A percentile compares a stretch with the other conserved stretches of the same genome.
Evolutionary conservation across 305 asterid genomes (phyloP).

Genomic region (Salvia sclarea): DNA sequence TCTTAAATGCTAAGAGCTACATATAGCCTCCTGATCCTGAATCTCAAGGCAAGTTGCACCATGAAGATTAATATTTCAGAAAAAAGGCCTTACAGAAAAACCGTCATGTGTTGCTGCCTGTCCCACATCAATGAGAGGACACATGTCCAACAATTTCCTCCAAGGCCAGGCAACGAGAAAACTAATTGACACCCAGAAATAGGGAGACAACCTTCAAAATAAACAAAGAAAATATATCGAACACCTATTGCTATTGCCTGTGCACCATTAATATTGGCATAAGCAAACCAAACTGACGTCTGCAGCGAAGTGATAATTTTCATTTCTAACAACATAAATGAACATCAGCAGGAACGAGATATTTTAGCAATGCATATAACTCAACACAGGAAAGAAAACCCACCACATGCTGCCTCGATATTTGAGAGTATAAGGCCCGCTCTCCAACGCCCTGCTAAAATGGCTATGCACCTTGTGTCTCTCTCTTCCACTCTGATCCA

Average conservation of each 20-base stretch:
- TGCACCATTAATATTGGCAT: neutral
- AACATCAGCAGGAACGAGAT: neutral
- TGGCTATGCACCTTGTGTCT: constrained; percentile 92
- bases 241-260: neutral
- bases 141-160: neutral
- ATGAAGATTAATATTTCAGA: neutral
- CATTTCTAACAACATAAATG: neutral
- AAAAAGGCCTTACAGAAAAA: neutral
- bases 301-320: neutral
- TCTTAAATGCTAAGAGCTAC: neutral
- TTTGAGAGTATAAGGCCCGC: constrained; percentile 87
- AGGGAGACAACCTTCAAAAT: neutral
- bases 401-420: constrained; percentile 97
- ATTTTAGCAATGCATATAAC: neutral
- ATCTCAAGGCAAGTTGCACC: neutral
- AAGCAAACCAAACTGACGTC: neutral
- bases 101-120: neutral
- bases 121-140: neutral
- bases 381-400: constrained; percentile 24
- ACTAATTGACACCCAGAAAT: neutral
- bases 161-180: neutral
- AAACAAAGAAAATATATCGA: neutral
- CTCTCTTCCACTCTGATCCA: constrained; percentile 91
- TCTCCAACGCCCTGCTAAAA: constrained; percentile 88
- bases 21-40: neutral